A percentile compares a stretch with the other conserved stretches of the same genome.
phyloP scores from a whole-genome alignment of 2,329 filamentous ascomycete genomes.

The Colletotrichum sp. region DNA sequence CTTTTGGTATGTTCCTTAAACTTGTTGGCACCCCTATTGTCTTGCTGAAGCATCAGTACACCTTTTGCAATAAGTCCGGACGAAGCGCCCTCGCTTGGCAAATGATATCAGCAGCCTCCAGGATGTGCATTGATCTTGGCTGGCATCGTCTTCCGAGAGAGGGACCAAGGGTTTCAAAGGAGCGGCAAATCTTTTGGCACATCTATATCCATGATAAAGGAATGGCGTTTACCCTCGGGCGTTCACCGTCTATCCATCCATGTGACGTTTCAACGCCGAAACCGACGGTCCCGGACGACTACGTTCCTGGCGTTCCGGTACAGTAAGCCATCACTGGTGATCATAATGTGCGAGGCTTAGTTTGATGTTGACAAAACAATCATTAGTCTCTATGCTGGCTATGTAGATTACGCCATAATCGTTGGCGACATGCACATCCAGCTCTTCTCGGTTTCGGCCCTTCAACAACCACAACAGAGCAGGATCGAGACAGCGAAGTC shows the following conservation, averaged over 20 bases:
- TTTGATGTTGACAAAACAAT: too few species aligned
- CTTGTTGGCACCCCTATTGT: too few species aligned
- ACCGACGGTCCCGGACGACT: not conserved
- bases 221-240: slow-evolving; percentile 30
- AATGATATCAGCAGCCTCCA: slow-evolving; percentile 28
- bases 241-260: slow-evolving; percentile 29
- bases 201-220: slow-evolving; percentile 32
- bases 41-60: not conserved
- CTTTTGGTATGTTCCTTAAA: slow-evolving; percentile 25
- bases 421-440: not conserved
- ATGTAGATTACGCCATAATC: not conserved
- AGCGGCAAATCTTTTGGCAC: slow-evolving; percentile 30
- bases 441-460: not conserved
- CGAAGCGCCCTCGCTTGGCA: slow-evolving; percentile 32
- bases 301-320: not conserved
- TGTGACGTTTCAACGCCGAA: slow-evolving; percentile 29
- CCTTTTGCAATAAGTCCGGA: slow-evolving; percentile 30
- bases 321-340: not conserved
- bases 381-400: not conserved
- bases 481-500: not conserved
- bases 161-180: not conserved
- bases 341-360: too few species aligned
- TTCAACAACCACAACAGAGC: not conserved
- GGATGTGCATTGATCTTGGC: slow-evolving; percentile 30
- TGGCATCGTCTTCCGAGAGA: slow-evolving; percentile 27